Evolutionary conservation across 1,284 basidiomycete genomes (phyloP), one percentile per base, ranked within the genome.

Genomic region (Chalciporus sp.): DNA sequence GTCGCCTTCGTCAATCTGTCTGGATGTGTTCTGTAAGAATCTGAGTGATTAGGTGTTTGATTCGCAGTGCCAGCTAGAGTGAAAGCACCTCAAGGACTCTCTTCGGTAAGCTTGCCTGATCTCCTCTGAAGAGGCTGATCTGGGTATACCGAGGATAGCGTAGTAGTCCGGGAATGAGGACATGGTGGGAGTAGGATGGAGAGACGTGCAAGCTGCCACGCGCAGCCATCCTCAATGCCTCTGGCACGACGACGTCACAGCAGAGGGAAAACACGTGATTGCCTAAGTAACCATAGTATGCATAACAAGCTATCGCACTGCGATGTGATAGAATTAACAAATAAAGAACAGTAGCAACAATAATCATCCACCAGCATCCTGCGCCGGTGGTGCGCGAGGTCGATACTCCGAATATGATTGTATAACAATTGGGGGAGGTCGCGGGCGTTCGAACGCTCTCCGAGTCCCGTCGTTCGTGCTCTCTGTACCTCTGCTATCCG

Each of bases 1-100:
- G 84, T 83, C 3, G 87, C 92, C 63, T 88, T 90, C n/a, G 78
- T 79, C 42, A 95, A 77, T 55, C 94, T 79, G 71, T 98, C 95
- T 1, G 95, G 95, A 69, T 98, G 95, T 4, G 91, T 93, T 72
- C 88, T 90, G 61, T 59, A 62, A 57, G 14, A 48, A 58, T 58
- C 46, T 52, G 16, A 14, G 51, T 55, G 55, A 61, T 57, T 23
- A 39, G 33, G 41, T 29, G 50, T 43, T 31, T 44, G 35, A 35
- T 16, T 46, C 60, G 58, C 23, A 61, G 40, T 19, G 45, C 8
- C 7, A 20, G 42, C 43, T 39, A 52, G 33, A 41, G 31, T 12
- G 49, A 37, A 42, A 57, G 47, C 49, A 78, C 80, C 77, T 88
- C 47, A 92, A 72, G 3, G 90, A 92, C 66, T 92, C 89, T 59